Evolutionary conservation across 139 green algal genomes (phyloP).

Genomic region (Micractinium sp.): DNA sequence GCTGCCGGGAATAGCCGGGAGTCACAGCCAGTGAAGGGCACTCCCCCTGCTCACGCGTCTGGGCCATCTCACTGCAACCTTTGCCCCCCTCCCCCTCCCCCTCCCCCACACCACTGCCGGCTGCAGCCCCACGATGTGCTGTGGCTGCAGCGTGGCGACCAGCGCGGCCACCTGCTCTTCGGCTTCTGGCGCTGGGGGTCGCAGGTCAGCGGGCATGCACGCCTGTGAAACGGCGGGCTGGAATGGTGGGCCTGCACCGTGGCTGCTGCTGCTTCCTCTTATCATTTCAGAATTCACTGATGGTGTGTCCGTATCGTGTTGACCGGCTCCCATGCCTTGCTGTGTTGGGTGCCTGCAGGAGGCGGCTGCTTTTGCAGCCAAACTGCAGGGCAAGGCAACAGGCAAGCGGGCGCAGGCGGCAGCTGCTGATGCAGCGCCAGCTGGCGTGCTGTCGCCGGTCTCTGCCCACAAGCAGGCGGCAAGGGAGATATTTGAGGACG

Average conservation of each 20-base stretch:
- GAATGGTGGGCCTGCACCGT: too few relatives aligned
- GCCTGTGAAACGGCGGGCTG: too few relatives aligned
- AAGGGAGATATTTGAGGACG: not conserved
- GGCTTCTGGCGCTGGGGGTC: slow-evolving; percentile 15
- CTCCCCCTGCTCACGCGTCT: not conserved
- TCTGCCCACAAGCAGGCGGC: not conserved
- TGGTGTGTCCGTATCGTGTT: too few relatives aligned
- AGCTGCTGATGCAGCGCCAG: not conserved
- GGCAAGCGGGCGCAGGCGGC: not conserved
- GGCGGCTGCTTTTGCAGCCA: not conserved
- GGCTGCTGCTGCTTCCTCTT: too few relatives aligned
- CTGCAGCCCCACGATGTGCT: slow-evolving; percentile 27
- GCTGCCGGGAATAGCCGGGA: too few relatives aligned
- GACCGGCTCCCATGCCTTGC: not conserved
- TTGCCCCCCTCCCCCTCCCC: not conserved
- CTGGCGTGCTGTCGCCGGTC: not conserved
- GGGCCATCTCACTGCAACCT: not conserved
- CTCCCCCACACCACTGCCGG: too few relatives aligned
- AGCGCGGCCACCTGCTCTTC: not conserved
- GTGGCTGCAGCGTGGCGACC: not conserved
- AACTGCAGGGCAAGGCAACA: not conserved
- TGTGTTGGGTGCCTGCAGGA: not conserved
- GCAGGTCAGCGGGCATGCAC: not conserved
- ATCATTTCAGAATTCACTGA: not conserved
- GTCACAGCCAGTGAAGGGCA: not conserved